phyloP scores from a whole-genome alignment of 352 stramenopile species.

The Phytophthora pini region DNA sequence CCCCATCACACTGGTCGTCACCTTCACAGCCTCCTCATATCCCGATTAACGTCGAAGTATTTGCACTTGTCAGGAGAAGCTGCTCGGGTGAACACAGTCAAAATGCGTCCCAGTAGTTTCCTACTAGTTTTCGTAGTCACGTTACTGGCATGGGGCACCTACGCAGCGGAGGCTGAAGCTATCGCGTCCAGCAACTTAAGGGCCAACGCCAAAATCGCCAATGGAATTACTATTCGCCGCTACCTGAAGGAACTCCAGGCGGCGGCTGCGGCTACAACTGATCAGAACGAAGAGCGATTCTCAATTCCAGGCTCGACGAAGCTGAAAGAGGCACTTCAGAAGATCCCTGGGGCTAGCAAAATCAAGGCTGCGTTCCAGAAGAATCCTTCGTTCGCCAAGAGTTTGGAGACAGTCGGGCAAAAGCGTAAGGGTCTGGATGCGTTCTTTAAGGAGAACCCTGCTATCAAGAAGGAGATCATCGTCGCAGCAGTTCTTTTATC shows the following conservation, averaged over 20 bases:
- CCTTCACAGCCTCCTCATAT: neutral
- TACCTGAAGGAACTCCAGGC: slow-evolving; percentile 12
- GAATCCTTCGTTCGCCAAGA: slow-evolving; percentile 2
- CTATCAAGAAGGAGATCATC: slow-evolving; percentile 32
- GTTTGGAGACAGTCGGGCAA: neutral
- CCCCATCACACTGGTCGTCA: neutral
- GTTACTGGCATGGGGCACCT: neutral
- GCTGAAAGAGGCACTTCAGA: neutral
- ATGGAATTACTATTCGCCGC: neutral
- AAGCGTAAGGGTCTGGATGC: neutral
- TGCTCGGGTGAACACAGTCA: neutral
- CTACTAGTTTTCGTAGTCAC: slow-evolving; percentile 1
- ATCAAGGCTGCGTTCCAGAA: slow-evolving; percentile 13
- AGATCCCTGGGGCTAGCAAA: neutral
- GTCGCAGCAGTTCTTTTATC: slow-evolving; percentile 16
- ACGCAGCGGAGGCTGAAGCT: neutral
- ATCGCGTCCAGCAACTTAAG: neutral
- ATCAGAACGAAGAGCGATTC: slow-evolving; percentile 13
- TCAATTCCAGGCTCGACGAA: neutral
- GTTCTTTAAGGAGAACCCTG: slow-evolving; percentile 28
- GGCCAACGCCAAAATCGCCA: neutral
- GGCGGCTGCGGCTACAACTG: no score
- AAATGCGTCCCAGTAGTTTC: slow-evolving; percentile 5
- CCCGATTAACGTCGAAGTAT: neutral
- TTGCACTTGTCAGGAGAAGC: neutral